Base-by-base conservation (phyloP, 1,284 basidiomycete genomes). In the Peniophora sp. region DNA sequence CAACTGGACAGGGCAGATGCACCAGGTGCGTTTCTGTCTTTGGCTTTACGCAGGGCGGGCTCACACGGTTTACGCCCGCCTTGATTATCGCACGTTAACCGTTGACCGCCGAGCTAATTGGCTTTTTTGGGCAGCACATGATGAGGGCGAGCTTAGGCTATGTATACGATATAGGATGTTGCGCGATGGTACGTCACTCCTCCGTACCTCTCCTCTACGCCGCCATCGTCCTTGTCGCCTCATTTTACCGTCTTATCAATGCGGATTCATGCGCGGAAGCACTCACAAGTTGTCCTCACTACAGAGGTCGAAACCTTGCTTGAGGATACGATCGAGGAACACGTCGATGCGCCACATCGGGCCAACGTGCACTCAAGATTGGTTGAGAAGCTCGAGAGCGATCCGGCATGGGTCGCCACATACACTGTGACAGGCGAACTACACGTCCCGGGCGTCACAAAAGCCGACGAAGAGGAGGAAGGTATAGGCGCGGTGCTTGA, bases 341-440 rank as follows among this genome's bases (percentile, higher is more conserved):
- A 17, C 15, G 37, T 41, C 37, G 37, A 17, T n/a, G 37, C 15
- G 37, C 15, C 15, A 15, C 37, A 41, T 20, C 37, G 37, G 8
- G 37, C 18, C 8, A 8, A n/a, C n/a, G 18, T 41, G 15, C 37
- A 8, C 37, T 68, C 72, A 42, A 70, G 65, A 41, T 61, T 86
- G 15, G 68, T 83, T n/a, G 73, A 78, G 52, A 76, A 76, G 9
- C 64, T 90, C 45, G 82, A 86, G 57, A 68, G 63, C 45, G 75
- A 86, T 57, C 67, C 78, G 0, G 68, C 66, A 2, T 90, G 88
- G 87, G 75, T 85, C 12, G 75, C 81, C 36, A 57, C 78, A 50
- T 90, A 88, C 57, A 73, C 74, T 2, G 69, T 81, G 46, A 85
- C 86, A 0, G 85, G 85, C 11, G 78, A 86, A 58, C 72, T 90